Conservation (phyloP, 768 basidiomycete genomes). For the Daedaleopsis nitida region DNA sequence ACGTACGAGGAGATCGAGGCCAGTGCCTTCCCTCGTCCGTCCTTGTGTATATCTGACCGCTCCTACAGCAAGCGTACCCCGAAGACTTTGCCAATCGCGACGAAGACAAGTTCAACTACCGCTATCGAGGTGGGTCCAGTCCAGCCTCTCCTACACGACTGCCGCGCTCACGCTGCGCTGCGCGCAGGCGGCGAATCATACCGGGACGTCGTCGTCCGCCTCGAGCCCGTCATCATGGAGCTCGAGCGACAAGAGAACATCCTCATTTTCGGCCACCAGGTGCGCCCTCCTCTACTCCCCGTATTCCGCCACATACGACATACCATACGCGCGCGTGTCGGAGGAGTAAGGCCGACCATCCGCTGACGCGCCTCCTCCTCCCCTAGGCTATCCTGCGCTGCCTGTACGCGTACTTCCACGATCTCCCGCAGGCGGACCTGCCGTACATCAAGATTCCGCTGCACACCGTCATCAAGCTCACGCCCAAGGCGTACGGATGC, state of each 20-base stretch:
- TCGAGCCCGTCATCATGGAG: constrained; percentile 99
- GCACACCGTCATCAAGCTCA: constrained; percentile 98
- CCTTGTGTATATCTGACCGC: not conserved
- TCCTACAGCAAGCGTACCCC: constrained; percentile 80
- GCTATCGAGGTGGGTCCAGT: constrained; percentile 70
- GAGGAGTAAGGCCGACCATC: too few species aligned
- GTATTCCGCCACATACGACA: too few species aligned
- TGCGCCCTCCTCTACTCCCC: not conserved
- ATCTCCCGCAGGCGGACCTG: constrained; percentile 87
- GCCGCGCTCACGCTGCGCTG: not conserved
- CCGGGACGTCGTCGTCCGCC: constrained; percentile 90
- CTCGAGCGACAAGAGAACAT: constrained; percentile 98
- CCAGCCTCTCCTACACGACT: not conserved
- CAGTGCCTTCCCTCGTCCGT: constrained; percentile 5
- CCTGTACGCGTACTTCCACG: constrained; percentile 96
- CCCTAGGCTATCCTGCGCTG: constrained; percentile 75
- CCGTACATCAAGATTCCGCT: constrained; percentile 98
- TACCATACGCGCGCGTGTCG: too few species aligned
- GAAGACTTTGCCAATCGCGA: constrained; percentile 98
- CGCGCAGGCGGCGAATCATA: constrained; percentile 87
- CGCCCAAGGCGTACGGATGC: constrained; percentile 97
- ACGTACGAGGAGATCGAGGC: constrained; percentile 99
- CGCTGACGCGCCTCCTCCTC: constrained; percentile 7
- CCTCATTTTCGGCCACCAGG: constrained; percentile 93
- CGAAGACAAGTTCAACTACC: constrained; percentile 99